These are phyloP conservation scores for Solanum chilense DNA, from an alignment of 257 asterid species.

Conservation along the genomic window DNA sequence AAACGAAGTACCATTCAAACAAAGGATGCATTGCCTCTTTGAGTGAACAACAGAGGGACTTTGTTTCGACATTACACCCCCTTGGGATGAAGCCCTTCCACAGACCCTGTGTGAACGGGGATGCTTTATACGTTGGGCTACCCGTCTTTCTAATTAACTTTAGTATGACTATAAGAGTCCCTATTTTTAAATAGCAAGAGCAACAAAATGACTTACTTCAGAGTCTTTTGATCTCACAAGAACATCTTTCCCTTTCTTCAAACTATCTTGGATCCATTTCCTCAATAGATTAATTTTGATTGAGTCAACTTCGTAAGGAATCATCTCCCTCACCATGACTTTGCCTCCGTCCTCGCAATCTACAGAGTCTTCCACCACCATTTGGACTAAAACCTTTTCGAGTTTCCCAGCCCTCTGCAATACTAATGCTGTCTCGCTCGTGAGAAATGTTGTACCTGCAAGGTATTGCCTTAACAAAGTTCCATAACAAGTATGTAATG, in stretches of 20 bases:
- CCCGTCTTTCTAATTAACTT: neutral
- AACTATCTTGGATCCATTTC: constrained; percentile 80
- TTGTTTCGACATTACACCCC: neutral
- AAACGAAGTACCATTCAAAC: neutral
- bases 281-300: constrained; percentile 36
- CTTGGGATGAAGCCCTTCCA: neutral
- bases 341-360: constrained; percentile 88
- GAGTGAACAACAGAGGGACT: neutral
- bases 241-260: constrained; percentile 55
- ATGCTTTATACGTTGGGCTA: neutral
- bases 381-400: constrained; percentile 62
- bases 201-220: constrained; percentile 36
- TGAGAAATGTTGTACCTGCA: constrained; percentile 22
- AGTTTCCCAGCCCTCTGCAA: constrained; percentile 78
- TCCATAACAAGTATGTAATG: constrained; percentile 5
- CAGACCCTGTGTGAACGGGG: neutral
- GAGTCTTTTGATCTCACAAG: constrained; percentile 64
- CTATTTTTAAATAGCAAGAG: neutral
- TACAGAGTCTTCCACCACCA: constrained; percentile 70
- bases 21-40: neutral
- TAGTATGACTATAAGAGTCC: neutral
- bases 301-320: constrained; percentile 70
- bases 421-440: constrained; percentile 36
- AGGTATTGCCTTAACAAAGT: constrained; percentile 43
- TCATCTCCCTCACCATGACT: constrained; percentile 76